Evolutionary conservation across 805 yeast species (phyloP).

Genomic region (Saccharomyces paradoxus): DNA sequence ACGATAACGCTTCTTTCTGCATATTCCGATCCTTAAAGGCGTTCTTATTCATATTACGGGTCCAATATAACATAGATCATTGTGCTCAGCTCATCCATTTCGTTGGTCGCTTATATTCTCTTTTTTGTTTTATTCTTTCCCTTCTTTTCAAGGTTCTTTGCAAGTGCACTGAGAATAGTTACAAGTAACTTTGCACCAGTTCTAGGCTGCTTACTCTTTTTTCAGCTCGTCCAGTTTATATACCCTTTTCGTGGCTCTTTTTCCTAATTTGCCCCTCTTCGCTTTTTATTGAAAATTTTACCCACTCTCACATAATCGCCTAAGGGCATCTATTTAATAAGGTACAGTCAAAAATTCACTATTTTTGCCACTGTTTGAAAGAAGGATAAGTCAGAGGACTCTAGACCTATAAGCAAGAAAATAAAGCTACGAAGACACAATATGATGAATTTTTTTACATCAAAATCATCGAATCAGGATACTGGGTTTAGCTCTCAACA

Average conservation of each 20-base stretch:
- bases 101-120: not conserved
- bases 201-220: not conserved
- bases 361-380: not conserved
- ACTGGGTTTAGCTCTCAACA: conserved; percentile 3
- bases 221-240: not conserved
- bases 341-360: not conserved
- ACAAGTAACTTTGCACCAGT: not conserved
- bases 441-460: conserved; percentile 27
- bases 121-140: not conserved
- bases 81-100: not conserved
- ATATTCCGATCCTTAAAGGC: not conserved
- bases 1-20: not conserved
- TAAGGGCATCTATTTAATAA: not conserved
- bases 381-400: not conserved
- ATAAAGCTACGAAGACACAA: not conserved
- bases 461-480: conserved; percentile 10
- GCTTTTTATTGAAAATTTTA: not conserved
- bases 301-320: not conserved
- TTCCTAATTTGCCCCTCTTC: not conserved
- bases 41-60: not conserved
- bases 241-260: not conserved
- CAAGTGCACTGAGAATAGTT: not conserved
- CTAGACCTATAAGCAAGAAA: not conserved
- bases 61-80: not conserved
- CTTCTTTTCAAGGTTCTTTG: not conserved